Base-by-base conservation (phyloP, 805 yeast species). In the Yamadazyma phyllophila region DNA sequence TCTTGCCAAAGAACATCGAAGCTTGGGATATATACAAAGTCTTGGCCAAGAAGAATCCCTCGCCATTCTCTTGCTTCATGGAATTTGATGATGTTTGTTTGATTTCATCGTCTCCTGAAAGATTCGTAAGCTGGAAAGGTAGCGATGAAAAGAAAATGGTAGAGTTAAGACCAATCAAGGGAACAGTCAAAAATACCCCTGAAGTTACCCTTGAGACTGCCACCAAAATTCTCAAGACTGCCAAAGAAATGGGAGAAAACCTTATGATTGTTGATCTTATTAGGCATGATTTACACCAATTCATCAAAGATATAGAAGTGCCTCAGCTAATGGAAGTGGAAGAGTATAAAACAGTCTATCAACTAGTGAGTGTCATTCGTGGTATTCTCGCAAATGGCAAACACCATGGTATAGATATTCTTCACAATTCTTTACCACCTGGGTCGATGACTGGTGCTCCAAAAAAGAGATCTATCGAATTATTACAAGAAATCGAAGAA, bases 381-480 rank as follows among this genome's bases (percentile, higher is more conserved):
- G 98, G 97, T 0, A 60, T 69, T 15, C 63, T 83, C 24, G 51
- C 56, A 11, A 53, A 49, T 13, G 37, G 47, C 9, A 36, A 37
- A 6, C 82, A 76, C 53, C 68, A 75, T 10, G 99, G 98, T 0
- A 68, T 91, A 17, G 98, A 94, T 60, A 69, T 92, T 2, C 72
- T 94, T 10, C 77, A 81, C 15, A 80, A 80, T 48, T 81, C 96
- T 0, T 69, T 95, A 30, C 99, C 99, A 2, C 97, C 99, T 0
- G 99, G 99, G 0, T 92, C 98, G 0, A 94, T 94, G 99, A 94
- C 99, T 0, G 99, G 99, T 2, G 99, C 99, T 0, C 99, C 99
- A 2, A 94, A 94, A 67, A 86, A 84, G 55, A 76, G 96, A 48
- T 88, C 97, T 0, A 96, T 94, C 5, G 94, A 92, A 62, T 62